phyloP scores from a whole-genome alignment of 371 early-diverging fungal species.

The Paramicrosporidium saccamoebae region DNA sequence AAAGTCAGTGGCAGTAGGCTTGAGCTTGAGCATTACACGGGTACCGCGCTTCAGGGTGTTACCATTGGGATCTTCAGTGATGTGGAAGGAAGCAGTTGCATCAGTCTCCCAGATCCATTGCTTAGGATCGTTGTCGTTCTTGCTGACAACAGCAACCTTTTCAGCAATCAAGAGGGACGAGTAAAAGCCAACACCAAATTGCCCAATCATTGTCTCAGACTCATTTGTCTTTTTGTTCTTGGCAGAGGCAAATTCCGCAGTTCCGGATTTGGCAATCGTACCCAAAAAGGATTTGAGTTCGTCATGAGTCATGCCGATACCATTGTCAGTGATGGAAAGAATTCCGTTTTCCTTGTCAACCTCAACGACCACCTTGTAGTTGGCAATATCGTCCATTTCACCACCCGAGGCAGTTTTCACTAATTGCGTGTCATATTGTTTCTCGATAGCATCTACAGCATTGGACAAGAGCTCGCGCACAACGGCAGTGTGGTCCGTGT shows the following conservation, averaged over 20 bases:
- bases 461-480: constrained; percentile 87
- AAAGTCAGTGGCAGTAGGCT: constrained; percentile 52
- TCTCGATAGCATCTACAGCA: constrained; percentile 79
- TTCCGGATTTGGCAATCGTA: constrained; percentile 71
- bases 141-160: constrained; percentile 64
- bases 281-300: constrained; percentile 73
- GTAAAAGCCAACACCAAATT: constrained; percentile 96
- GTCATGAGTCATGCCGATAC: constrained; percentile 80
- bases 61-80: constrained; percentile 50
- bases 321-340: constrained; percentile 59
- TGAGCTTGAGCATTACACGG: constrained; percentile 49
- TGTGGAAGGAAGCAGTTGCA: constrained; percentile 36
- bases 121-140: constrained; percentile 26
- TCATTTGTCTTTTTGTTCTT: neutral
- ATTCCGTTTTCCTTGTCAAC: constrained; percentile 22
- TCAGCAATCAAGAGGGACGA: constrained; percentile 76
- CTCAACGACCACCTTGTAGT: constrained; percentile 31
- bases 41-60: constrained; percentile 57
- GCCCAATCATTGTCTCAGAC: constrained; percentile 34
- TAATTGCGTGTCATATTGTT: constrained; percentile 42
- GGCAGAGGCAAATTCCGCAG: constrained; percentile 6
- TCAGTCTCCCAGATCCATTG: constrained; percentile 60
- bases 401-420: constrained; percentile 17
- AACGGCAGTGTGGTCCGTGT: constrained; percentile 61
- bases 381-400: constrained; percentile 13